Percentiles rank a stretch among this genome's conserved stretches.
phyloP scores from a whole-genome alignment of 2,329 filamentous ascomycete genomes.

The Bipolaris cookei region DNA sequence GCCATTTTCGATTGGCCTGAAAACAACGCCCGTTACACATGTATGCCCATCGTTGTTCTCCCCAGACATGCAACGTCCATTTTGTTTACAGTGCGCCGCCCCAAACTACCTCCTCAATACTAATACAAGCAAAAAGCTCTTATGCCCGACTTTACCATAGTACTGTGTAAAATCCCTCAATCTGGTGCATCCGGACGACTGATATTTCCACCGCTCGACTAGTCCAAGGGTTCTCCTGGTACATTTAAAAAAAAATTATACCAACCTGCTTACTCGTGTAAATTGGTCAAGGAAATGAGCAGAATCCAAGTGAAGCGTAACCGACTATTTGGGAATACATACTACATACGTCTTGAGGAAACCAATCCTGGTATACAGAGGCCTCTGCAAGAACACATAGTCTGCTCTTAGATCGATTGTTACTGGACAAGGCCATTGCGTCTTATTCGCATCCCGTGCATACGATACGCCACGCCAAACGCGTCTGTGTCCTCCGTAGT shows the following conservation, averaged over 20 bases:
- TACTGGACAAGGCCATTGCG: background rate
- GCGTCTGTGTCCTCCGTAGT: background rate
- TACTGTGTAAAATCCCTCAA: background rate
- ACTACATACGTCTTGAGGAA: slow-evolving; percentile 7
- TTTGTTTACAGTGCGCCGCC: background rate
- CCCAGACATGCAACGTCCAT: background rate
- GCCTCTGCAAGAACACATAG: slow-evolving; percentile 11
- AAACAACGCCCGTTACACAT: background rate
- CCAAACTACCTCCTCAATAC: background rate
- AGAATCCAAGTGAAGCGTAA: slow-evolving; percentile 13
- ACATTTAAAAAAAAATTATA: background rate
- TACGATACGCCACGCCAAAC: background rate
- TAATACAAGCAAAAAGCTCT: background rate
- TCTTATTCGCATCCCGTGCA: slow-evolving; percentile 2
- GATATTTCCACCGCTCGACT: slow-evolving; percentile 1
- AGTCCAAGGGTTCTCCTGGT: slow-evolving; percentile 6
- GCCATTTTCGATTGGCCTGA: background rate
- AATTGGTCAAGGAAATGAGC: slow-evolving; percentile 16
- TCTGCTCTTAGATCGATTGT: slow-evolving; percentile 11
- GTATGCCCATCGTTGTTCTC: background rate
- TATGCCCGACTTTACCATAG: background rate
- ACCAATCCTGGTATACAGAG: slow-evolving; percentile 2
- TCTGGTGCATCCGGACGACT: background rate
- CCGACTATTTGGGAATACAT: slow-evolving; percentile 6
- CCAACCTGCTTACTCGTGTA: slow-evolving; percentile 17